Evolutionary conservation across 306 rosid genomes (phyloP).

Genomic region (Vachellia collinsii): DNA sequence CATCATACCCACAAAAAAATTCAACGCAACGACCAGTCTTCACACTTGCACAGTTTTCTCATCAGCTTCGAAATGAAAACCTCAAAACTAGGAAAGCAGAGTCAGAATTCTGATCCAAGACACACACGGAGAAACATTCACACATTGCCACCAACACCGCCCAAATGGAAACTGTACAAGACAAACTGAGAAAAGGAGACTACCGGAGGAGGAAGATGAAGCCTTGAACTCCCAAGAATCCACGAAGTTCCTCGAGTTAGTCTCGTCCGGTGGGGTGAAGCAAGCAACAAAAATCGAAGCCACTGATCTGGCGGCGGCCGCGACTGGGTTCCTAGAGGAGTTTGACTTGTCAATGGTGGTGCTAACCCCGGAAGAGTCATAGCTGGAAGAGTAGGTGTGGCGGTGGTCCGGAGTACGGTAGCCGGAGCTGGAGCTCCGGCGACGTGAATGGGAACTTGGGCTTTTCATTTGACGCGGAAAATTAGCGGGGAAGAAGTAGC

Average conservation of each 20-base stretch:
- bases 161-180: background rate
- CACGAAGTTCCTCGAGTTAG: background rate
- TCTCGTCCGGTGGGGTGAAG: slow-evolving; percentile 70
- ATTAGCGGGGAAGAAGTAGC: slow-evolving; percentile 35
- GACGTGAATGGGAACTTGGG: slow-evolving; percentile 24
- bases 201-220: background rate
- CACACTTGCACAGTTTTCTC: slow-evolving; percentile 23
- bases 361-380: slow-evolving; percentile 47
- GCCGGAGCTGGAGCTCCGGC: slow-evolving; percentile 46
- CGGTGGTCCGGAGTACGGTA: slow-evolving; percentile 42
- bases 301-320: slow-evolving; percentile 60
- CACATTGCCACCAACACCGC: background rate
- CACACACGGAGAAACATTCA: slow-evolving; percentile 1
- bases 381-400: slow-evolving; percentile 39
- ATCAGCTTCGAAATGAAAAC: background rate
- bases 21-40: slow-evolving; percentile 8
- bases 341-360: slow-evolving; percentile 32
- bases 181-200: background rate
- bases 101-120: slow-evolving; percentile 11
- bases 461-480: slow-evolving; percentile 46
- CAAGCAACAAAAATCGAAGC: slow-evolving; percentile 64
- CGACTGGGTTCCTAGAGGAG: slow-evolving; percentile 43
- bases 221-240: background rate
- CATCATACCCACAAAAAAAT: background rate
- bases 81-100: background rate